Conservation (phyloP, 208 protist genomes). For the Cochliopodium minus region DNA sequence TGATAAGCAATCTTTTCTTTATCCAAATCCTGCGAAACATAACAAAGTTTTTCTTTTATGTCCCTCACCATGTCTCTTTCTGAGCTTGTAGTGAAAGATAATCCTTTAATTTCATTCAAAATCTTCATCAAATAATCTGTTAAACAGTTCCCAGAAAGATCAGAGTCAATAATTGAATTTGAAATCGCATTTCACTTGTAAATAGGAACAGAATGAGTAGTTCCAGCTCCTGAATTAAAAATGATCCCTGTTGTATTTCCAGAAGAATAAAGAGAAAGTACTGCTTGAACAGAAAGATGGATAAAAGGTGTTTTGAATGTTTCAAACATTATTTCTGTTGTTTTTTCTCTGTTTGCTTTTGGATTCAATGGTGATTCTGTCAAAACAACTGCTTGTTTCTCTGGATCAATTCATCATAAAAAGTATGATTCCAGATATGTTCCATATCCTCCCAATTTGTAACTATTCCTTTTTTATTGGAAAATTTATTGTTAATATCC, state of each 20-base stretch:
- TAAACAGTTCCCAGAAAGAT: constrained; percentile 33
- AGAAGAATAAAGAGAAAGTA: constrained; percentile 71
- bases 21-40: constrained; percentile 22
- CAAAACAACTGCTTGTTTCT: constrained; percentile 19
- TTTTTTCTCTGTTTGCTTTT: constrained; percentile 56
- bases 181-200: constrained; percentile 45
- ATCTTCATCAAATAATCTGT: constrained; percentile 49
- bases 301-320: constrained; percentile 28
- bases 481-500: too few relatives aligned
- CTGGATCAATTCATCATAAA: too few relatives aligned
- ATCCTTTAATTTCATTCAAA: constrained; percentile 46
- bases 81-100: constrained; percentile 49
- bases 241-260: constrained; percentile 74
- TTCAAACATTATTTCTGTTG: constrained; percentile 58
- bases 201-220: constrained; percentile 58
- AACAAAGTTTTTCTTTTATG: constrained; percentile 45
- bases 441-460: constrained; percentile 34
- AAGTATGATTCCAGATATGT: constrained; percentile 28
- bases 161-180: neutral
- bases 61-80: constrained; percentile 56
- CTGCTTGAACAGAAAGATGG: constrained; percentile 37
- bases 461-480: constrained; percentile 27
- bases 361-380: constrained; percentile 39
- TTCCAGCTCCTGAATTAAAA: constrained; percentile 61
- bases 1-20: constrained; percentile 40